Base-by-base conservation (phyloP, 352 stramenopile genomes). In the Phytophthora europaea region DNA sequence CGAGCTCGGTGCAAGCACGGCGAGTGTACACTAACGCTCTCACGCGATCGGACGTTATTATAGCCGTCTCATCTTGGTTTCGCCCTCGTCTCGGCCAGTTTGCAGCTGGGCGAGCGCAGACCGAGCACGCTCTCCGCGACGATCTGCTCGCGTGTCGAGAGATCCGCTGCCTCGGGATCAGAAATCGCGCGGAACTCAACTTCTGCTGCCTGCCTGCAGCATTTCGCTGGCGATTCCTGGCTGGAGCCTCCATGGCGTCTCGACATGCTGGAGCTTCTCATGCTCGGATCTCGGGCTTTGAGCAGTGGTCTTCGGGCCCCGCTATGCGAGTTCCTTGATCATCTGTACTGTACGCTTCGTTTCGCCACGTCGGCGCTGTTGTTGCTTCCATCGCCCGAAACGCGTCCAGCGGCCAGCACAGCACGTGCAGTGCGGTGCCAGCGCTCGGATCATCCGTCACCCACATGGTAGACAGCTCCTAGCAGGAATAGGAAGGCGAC, bases 281-380 rank as follows among this genome's bases (percentile, higher is more conserved):
- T 58, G 59, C 34, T 64, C 54, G 45, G 58, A 70, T 54, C 48
- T 54, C 20, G 48, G n/a, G 48, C 69, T 71, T n/a, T 40, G 16
- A 64, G 40, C 51, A 36, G 13, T 20, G 38, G 26, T 58, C 53
- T 64, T 22, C 31, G n/a, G 22, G 57, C 50, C 33, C 52, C 34
- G 52, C 53, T 28, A 28, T 33, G 18, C 15, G 31, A 28, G 20
- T 6, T 67, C 31, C 20, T 28, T 64, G 45, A 47, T 59, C 45
- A 71, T 54, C 48, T 54, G 56, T 54, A 31, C 26, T 31, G 26
- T 31, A 31, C 26, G 26, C 26, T 31, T 31, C 26, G 26, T 31
- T 75, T 75, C 72, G 72, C 72, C 58, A 79, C 61, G 61, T 78
- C 72, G 66, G 75, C 51, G 45, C 43, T n/a, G n/a, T n/a, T 57